phyloP scores from a whole-genome alignment of 768 basidiomycete species.

The Leccinellum rugosiceps region DNA sequence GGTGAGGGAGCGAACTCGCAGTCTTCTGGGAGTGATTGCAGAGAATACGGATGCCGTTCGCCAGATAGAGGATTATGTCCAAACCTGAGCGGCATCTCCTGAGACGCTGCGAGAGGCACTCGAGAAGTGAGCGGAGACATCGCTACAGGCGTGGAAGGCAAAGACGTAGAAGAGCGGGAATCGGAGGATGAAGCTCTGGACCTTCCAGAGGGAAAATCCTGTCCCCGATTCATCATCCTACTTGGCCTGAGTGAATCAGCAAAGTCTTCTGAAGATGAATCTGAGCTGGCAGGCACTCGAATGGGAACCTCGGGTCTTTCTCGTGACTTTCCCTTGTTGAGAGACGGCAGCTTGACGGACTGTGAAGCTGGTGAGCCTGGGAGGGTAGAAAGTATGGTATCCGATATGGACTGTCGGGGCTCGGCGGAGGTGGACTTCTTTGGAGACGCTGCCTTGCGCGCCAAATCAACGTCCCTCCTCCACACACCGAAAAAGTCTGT shows the following conservation, averaged over 20 bases:
- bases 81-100: conserved; percentile 23
- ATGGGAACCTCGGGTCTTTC: neutral
- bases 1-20: conserved; percentile 34
- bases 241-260: conserved; percentile 3
- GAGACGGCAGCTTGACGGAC: conserved; percentile 6
- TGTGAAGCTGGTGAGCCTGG: conserved; percentile 33
- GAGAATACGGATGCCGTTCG: conserved; percentile 20
- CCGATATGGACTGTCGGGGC: conserved; percentile 44
- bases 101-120: conserved; percentile 23
- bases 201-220: conserved; percentile 3
- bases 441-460: conserved; percentile 35
- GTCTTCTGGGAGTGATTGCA: conserved; percentile 54
- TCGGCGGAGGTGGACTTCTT: conserved; percentile 21
- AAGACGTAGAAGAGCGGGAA: conserved; percentile 27
- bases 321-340: conserved; percentile 13
- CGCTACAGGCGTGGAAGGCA: conserved; percentile 21
- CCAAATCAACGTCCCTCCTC: conserved; percentile 66
- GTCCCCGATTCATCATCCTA: conserved; percentile 3
- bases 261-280: conserved; percentile 28
- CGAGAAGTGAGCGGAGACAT: conserved; percentile 10
- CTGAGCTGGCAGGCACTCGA: conserved; percentile 11
- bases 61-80: conserved; percentile 26
- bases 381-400: conserved; percentile 57
- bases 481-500: conserved; percentile 80
- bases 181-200: conserved; percentile 25